Base-by-base conservation (phyloP, 306 rosid species). In the Quercus suber region DNA sequence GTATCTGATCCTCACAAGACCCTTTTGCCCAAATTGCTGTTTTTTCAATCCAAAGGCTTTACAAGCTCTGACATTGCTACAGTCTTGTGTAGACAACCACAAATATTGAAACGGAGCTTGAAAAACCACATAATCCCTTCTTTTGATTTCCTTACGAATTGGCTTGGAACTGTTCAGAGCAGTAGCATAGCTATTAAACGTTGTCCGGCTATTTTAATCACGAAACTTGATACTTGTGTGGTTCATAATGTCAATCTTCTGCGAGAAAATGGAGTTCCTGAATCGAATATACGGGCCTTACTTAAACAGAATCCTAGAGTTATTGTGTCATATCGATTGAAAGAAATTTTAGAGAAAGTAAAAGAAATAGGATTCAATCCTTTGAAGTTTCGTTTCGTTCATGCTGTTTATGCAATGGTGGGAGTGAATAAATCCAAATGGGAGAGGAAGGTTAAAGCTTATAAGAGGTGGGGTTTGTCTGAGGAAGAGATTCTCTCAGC, bases 321-420 rank as follows among this genome's bases (percentile, higher is more conserved):
- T 31, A 17, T 33, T 12, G n/a, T 67, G 71, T 18, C 14, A 0
- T 20, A 30, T 11, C 1, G 8, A 25, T 18, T 89, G 28, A 18
- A 30, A 20, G 12, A n/a, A 60, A 49, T 19, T 1, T 74, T 83
- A 1, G 77, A 61, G 49, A 74, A 81, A 77, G 56, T 92, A 0
- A 87, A 73, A 76, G 69, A 69, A 12, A 35, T 92, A 85, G 89
- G 90, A 7, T 83, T 92, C 69, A 28, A 80, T 58, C 19, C 85
- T 75, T 75, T 57, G 15, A 76, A 37, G 6, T 1, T 33, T 1
- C 19, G 33, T 9, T 89, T 90, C 59, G 6, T 13, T 5, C 0
- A n/a, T 0, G 97, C 92, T 0, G 56, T 88, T 57, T 3, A n/a
- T 12, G 87, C 85, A 14, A 75, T 81, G 72, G 19, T 17, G 13